These are phyloP conservation scores for Telopea speciosissima DNA, from an alignment of 177 flowering plant species.

Conservation along the genomic window DNA sequence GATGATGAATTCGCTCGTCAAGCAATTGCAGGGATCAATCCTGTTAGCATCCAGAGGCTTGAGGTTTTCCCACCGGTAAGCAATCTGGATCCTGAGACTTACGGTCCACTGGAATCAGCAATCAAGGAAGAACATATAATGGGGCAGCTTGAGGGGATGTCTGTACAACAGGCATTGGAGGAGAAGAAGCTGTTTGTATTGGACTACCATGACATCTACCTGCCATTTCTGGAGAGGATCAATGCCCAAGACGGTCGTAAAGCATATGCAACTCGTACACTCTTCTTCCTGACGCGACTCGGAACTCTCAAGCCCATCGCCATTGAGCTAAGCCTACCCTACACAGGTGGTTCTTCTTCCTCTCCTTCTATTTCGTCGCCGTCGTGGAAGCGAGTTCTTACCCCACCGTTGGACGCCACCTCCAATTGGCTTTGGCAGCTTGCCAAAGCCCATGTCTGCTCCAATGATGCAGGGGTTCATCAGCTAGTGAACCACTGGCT, in stretches of 20 bases:
- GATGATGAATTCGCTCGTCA: constrained; percentile 96
- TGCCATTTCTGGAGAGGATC: constrained; percentile 78
- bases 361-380: constrained; percentile 23
- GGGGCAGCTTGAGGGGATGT: constrained; percentile 64
- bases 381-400: constrained; percentile 87
- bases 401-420: constrained; percentile 79
- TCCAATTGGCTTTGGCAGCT: constrained; percentile 80
- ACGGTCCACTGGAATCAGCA: constrained; percentile 78
- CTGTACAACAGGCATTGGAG: constrained; percentile 79
- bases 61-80: constrained; percentile 76
- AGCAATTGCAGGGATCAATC: constrained; percentile 82
- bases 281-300: constrained; percentile 53
- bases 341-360: too few species aligned
- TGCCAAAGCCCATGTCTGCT: constrained; percentile 87
- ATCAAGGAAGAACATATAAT: constrained; percentile 73
- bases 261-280: constrained; percentile 82
- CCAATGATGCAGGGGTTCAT: constrained; percentile 93
- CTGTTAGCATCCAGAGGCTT: constrained; percentile 70
- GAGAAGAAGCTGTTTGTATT: constrained; percentile 63
- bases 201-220: constrained; percentile 74
- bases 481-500: constrained; percentile 93
- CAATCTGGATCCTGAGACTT: constrained; percentile 70
- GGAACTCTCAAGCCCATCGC: constrained; percentile 91
- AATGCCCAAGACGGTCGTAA: constrained; percentile 83
- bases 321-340: constrained; percentile 82